Evolutionary conservation across 306 rosid species (phyloP), one percentile per base, ranked within the genome.

Genomic region (Cucumis hystrix): DNA sequence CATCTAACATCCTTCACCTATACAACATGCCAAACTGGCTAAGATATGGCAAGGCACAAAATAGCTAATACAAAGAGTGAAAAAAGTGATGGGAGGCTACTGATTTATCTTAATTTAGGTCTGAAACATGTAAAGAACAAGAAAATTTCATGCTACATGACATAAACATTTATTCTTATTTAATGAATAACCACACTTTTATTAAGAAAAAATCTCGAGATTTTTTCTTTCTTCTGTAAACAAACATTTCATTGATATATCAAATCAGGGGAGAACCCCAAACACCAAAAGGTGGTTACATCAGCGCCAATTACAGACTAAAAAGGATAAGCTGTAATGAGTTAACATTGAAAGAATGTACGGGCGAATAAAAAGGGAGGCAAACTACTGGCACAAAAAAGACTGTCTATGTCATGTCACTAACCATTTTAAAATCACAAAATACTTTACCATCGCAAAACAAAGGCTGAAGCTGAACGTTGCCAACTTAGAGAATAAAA

Each of bases 1-100:
- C 99, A 95, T 75, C 92, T 88, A n/a, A 95, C 96, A 80, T 95
- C 99, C 92, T 90, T 89, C 76, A 95, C 97, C 98, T 93, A 84
- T 87, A 86, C 65, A 65, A 37, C 82, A 30, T 16, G 77, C 62
- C 57, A 37, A 79, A 55, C 54, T 12, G 77, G 54, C 68, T 64
- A 73, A 69, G 80, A 77, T 25, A 75, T 30, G 45, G 67, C 64
- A 23, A 40, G 60, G 33, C 40, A 57, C 56, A 15, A 35, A 41
- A 74, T 60, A 62, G 59, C 77, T 21, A 57, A 4, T 20, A 58
- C 55, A 28, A 16, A 70, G 49, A 45, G 76, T 17, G 35, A 40
- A 41, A 75, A 57, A 20, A 37, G 35, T 56, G 52, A 23, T 41
- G n/a, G 9, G 4, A 74, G 56, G n/a, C 14, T 45, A 45, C 15